Conservation (phyloP, 2,329 filamentous ascomycete species). For the Penicillium polonicum region DNA sequence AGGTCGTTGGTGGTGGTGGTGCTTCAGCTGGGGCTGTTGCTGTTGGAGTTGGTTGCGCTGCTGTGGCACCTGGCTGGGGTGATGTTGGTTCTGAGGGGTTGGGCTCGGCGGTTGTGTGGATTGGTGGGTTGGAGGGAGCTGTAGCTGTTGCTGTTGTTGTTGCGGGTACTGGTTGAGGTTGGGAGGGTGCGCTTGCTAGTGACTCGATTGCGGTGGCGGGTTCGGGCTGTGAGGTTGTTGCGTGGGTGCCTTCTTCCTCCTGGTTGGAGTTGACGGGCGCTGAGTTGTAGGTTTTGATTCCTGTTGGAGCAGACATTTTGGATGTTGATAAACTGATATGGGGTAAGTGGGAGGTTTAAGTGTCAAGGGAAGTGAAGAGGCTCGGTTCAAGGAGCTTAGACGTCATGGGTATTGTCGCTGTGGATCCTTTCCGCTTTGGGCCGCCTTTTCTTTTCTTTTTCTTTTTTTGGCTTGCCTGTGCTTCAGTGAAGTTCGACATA, state of each 20-base stretch:
- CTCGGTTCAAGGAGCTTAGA: conserved; percentile 15
- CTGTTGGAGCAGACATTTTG: conserved; percentile 24
- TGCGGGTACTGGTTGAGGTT: conserved; percentile 34
- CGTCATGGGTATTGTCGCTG: conserved; percentile 23
- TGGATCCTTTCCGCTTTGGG: conserved; percentile 20
- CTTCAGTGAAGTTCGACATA: neutral
- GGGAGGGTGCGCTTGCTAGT: conserved; percentile 9
- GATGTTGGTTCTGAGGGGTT: conserved; percentile 31
- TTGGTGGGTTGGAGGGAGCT: neutral
- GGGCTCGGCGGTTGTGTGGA: neutral
- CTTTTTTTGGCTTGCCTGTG: neutral
- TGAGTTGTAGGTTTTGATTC: conserved; percentile 28
- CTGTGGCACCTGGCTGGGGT: conserved; percentile 39
- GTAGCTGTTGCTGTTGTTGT: conserved; percentile 22
- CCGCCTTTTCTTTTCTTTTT: neutral
- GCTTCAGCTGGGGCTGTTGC: conserved; percentile 6
- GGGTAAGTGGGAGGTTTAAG: neutral
- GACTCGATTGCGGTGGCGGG: conserved; percentile 24
- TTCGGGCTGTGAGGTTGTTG: conserved; percentile 21
- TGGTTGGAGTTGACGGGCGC: conserved; percentile 29
- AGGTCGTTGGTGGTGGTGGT: conserved; percentile 3
- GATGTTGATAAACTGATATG: neutral
- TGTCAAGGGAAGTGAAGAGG: neutral
- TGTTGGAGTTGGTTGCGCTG: conserved; percentile 8
- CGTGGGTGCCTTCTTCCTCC: conserved; percentile 14